These are phyloP conservation scores for Camellia oleifera DNA, from an alignment of 179 eudicot species.

Conservation along the genomic window DNA sequence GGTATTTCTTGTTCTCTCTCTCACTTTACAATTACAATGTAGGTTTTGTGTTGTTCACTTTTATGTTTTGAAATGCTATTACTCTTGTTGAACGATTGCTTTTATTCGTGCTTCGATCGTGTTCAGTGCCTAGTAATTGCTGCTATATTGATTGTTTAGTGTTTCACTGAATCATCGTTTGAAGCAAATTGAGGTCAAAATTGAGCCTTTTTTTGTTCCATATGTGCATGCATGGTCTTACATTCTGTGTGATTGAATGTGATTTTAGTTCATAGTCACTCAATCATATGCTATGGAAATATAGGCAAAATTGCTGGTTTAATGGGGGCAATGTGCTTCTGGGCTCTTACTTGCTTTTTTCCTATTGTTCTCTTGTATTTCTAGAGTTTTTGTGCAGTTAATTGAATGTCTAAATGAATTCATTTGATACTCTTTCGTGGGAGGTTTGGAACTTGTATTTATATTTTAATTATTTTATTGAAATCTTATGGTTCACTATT, in stretches of 20 bases:
- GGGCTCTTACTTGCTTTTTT: too few species aligned
- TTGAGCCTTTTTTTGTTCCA: neutral
- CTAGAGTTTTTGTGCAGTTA: neutral
- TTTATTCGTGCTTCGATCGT: too few species aligned
- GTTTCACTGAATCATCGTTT: neutral
- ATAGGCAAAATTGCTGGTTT: slow-evolving; percentile 6
- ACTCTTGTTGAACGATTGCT: neutral
- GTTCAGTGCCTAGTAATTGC: too few species aligned
- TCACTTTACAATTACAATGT: neutral
- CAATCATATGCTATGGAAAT: too few species aligned
- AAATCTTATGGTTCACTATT: neutral
- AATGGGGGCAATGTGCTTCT: neutral
- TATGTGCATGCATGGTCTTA: neutral
- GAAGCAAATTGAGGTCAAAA: neutral
- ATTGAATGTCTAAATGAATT: neutral
- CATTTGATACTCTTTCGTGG: neutral
- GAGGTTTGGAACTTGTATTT: neutral
- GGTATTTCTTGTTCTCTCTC: too few species aligned
- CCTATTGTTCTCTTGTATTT: neutral
- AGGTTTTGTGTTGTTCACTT: neutral
- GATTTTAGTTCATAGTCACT: too few species aligned
- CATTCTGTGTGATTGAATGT: neutral
- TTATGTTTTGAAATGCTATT: neutral
- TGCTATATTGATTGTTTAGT: neutral
- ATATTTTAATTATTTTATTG: neutral